Evolutionary conservation across 768 basidiomycete genomes (phyloP), one percentile per base, ranked within the genome.

Genomic region (Kwoniella pini): DNA sequence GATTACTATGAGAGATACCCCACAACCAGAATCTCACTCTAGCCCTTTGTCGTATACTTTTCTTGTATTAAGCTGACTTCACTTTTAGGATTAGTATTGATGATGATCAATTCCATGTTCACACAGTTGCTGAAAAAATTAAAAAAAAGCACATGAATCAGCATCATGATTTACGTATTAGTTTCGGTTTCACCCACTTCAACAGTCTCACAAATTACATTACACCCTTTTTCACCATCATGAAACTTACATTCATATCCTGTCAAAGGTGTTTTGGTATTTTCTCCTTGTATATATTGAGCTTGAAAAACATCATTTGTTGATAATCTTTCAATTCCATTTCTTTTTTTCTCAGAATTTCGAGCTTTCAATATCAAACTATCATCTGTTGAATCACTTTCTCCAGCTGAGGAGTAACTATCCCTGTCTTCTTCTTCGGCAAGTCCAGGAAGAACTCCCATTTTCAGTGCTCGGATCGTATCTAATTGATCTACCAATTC

Each of bases 361-460:
- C 15, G 7, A 36, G 33, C 33, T 36, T 36, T 36, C 7, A 7
- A 7, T 15, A 36, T 36, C 15, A 15, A 15, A 36, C 33, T 36
- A 36, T 36, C 33, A 15, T 36, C 33, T 15, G 15, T 36, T 15
- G 52, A 30, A 2, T 61, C 48, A 17, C 38, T 31, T 27, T 54
- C 58, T 36, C 33, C 33, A 36, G 33, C 7, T 36, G 33, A 36
- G 36, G 46, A 48, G 22, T 62, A 46, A 12, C 52, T 57, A 31
- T 60, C 57, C 13, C 54, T 44, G 13, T 48, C 60, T 13, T 58
- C 60, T 21, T 54, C 40, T 22, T 43, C 57, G 11, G 60, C 62
- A 11, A 42, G 59, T 1, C 58, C 46, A 24, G 57, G 61, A 7
- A 71, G 40, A 2, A 71, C 60, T 2, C 72, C 72, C 67, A 74